Percentiles rank a stretch among this genome's conserved stretches.
Evolutionary conservation across 1,284 basidiomycete species (phyloP).

Genomic region (Heterobasidion parviporum): DNA sequence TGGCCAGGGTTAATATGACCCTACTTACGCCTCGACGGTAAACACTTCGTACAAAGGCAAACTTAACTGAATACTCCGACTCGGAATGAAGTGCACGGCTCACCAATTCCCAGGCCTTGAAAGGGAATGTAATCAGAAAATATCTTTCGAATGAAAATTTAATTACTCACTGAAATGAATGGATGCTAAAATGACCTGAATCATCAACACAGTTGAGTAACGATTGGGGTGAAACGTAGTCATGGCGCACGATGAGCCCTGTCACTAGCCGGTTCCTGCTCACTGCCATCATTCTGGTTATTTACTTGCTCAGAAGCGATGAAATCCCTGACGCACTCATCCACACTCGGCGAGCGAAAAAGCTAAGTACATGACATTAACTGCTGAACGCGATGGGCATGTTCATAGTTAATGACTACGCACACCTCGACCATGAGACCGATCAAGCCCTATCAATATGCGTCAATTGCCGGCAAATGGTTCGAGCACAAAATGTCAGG

Average conservation of each 20-base stretch:
- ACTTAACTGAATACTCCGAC: too few species aligned
- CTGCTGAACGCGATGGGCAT: neutral
- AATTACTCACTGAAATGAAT: neutral
- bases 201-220: neutral
- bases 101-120: constrained; percentile 14
- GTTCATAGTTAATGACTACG: neutral
- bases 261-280: constrained; percentile 18
- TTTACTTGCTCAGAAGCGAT: neutral
- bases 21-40: constrained; percentile 19
- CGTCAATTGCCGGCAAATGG: constrained; percentile 5
- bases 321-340: constrained; percentile 14
- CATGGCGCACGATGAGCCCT: constrained; percentile 15
- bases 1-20: neutral
- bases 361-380: constrained; percentile 11
- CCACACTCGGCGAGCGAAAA: constrained; percentile 24
- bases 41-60: constrained; percentile 12
- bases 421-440: constrained; percentile 1
- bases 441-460: constrained; percentile 1
- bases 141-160: neutral
- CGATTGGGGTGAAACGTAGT: neutral
- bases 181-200: neutral
- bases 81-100: neutral
- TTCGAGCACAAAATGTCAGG: neutral
- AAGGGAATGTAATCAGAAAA: constrained; percentile 1
- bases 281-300: neutral